Evolutionary conservation across 116 monocot species (phyloP).

Genomic region (Zostera marina): DNA sequence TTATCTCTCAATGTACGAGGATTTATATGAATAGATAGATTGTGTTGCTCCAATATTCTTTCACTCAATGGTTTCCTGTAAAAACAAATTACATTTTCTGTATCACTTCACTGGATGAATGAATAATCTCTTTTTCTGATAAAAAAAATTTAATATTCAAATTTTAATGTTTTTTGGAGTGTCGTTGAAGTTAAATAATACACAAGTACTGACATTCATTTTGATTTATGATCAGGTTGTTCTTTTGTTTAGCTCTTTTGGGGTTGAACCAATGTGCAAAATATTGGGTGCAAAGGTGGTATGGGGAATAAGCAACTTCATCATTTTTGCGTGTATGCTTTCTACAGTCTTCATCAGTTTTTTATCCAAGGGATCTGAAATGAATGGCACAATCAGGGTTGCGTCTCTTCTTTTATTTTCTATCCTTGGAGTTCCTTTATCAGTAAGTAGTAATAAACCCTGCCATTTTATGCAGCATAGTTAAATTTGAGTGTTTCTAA

Average conservation of each 20-base stretch:
- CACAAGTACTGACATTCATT: conserved; percentile 2
- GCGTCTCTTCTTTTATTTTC: conserved; percentile 26
- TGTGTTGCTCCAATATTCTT: no score
- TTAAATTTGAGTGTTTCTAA: neutral
- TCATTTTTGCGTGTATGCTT: conserved; percentile 43
- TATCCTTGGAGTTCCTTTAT: conserved; percentile 44
- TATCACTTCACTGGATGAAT: no score
- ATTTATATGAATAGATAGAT: no score
- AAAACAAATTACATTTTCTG: no score
- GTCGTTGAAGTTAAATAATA: neutral
- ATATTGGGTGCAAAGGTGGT: conserved; percentile 35
- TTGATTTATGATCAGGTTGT: conserved; percentile 36
- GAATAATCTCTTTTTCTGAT: no score
- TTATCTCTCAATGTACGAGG: no score
- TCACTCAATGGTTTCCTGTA: no score
- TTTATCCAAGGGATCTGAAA: conserved; percentile 22
- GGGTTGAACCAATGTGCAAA: conserved; percentile 68
- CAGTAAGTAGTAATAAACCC: conserved; percentile 32
- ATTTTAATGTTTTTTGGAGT: neutral
- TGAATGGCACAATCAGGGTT: conserved; percentile 3
- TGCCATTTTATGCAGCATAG: neutral
- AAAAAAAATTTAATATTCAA: no score
- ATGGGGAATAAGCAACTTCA: conserved; percentile 69
- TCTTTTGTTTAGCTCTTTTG: conserved; percentile 47
- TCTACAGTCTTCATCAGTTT: conserved; percentile 34